Conservation (phyloP, 805 yeast species). For the Lachancea mirantina region DNA sequence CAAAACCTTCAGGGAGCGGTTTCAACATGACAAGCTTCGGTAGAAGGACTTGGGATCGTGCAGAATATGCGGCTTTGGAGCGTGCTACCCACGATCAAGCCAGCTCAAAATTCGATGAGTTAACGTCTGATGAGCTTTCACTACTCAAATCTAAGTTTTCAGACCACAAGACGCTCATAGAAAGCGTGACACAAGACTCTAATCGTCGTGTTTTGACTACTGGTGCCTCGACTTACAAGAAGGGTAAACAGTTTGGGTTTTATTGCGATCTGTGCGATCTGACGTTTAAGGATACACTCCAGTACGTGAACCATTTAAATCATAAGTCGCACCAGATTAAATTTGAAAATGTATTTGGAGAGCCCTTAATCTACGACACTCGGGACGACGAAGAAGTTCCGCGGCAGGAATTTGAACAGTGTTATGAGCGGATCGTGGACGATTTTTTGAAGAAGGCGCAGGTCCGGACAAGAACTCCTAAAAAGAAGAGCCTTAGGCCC, state of each 20-base stretch:
- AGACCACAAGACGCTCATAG: conserved; percentile 17
- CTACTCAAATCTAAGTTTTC: conserved; percentile 19
- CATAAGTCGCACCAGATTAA: conserved; percentile 56
- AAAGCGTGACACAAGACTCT: conserved; percentile 24
- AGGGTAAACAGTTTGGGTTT: conserved; percentile 71
- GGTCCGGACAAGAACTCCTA: conserved; percentile 27
- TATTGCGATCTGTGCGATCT: conserved; percentile 73
- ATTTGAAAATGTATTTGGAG: conserved; percentile 31
- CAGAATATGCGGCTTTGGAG: conserved; percentile 50
- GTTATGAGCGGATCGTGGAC: conserved; percentile 33
- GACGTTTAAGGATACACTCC: conserved; percentile 75
- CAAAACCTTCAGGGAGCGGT: no score
- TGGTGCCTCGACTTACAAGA: conserved; percentile 27
- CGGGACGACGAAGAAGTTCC: conserved; percentile 39
- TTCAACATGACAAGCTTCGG: conserved; percentile 38
- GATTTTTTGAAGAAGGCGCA: conserved; percentile 27
- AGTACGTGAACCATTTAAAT: conserved; percentile 77
- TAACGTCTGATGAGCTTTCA: conserved; percentile 13
- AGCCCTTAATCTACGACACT: conserved; percentile 25
- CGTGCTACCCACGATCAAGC: conserved; percentile 24
- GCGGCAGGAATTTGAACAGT: conserved; percentile 40
- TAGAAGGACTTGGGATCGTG: conserved; percentile 65
- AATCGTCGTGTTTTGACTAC: conserved; percentile 32
- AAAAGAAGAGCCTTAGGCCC: conserved; percentile 29
- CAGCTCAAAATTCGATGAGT: conserved; percentile 12